These are phyloP conservation scores for Boeremia exigua DNA, from an alignment of 2,329 filamentous ascomycete species.

Conservation along the genomic window DNA sequence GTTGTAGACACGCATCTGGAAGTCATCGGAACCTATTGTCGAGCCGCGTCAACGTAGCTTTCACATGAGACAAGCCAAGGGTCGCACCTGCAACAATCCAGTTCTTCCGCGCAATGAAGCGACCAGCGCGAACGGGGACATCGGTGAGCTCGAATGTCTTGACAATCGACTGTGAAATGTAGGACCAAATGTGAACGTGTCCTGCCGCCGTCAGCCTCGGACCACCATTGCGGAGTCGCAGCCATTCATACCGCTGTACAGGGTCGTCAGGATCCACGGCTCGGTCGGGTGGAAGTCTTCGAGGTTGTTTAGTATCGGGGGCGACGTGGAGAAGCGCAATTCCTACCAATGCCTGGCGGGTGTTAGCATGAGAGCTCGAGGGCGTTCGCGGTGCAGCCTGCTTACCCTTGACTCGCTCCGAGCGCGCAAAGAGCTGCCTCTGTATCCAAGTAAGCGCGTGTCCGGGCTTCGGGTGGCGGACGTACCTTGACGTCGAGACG, in stretches of 20 bases:
- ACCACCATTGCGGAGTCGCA: conserved; percentile 5
- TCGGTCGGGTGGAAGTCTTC: conserved; percentile 97
- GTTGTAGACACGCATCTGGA: conserved; percentile 83
- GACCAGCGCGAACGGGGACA: conserved; percentile 94
- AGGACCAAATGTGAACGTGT: conserved; percentile 99
- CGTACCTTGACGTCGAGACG: conserved; percentile 55
- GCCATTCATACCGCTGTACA: conserved; percentile 79
- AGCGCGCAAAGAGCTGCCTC: conserved; percentile 85
- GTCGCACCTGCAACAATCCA: conserved; percentile 87
- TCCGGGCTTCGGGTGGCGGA: not conserved
- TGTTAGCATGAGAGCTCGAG: conserved; percentile 32
- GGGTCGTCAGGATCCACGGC: conserved; percentile 91
- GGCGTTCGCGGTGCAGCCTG: not conserved
- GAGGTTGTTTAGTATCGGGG: conserved; percentile 46
- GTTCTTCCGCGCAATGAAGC: conserved; percentile 97
- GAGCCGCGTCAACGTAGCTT: conserved; percentile 26
- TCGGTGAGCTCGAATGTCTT: conserved; percentile 99
- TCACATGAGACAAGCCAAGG: not conserved
- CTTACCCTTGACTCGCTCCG: conserved; percentile 82
- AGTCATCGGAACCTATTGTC: conserved; percentile 75
- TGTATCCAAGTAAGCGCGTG: conserved; percentile 55
- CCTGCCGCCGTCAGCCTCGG: conserved; percentile 60
- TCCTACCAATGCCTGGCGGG: conserved; percentile 44
- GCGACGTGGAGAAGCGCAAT: conserved; percentile 6
- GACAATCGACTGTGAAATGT: conserved; percentile 78